These are phyloP conservation scores for Mycena rosella DNA, from an alignment of 768 basidiomycete species.

Conservation along the genomic window DNA sequence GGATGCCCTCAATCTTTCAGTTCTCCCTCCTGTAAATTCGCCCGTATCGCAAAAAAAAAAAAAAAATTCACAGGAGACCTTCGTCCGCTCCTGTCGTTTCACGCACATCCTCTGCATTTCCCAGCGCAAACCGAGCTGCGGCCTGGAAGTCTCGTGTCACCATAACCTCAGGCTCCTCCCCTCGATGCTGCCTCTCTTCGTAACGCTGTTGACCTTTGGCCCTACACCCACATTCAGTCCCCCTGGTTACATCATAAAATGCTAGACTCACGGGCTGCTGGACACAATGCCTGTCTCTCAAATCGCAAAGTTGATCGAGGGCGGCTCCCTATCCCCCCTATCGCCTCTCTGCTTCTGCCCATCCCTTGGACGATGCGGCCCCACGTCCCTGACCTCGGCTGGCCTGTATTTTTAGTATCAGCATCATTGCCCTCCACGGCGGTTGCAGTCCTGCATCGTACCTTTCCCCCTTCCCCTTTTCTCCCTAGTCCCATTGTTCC, in stretches of 20 bases:
- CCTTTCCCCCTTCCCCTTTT: too few species aligned
- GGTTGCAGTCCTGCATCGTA: too few species aligned
- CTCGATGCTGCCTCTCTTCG: neutral
- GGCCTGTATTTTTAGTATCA: too few species aligned
- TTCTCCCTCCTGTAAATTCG: too few species aligned
- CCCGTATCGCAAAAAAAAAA: neutral
- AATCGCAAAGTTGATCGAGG: neutral
- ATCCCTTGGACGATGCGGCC: neutral
- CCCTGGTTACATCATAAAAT: neutral
- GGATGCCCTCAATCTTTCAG: too few species aligned
- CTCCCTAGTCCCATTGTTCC: too few species aligned
- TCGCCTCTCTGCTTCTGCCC: neutral
- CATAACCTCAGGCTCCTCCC: constrained; percentile 15
- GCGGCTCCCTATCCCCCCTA: neutral
- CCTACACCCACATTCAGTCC: neutral
- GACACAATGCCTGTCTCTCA: constrained; percentile 5
- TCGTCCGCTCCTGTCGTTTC: too few species aligned
- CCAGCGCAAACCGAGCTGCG: constrained; percentile 1
- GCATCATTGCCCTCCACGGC: too few species aligned
- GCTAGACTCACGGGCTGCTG: constrained; percentile 6
- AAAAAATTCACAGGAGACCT: neutral
- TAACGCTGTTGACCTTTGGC: neutral
- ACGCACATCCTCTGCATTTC: neutral
- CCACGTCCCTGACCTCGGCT: too few species aligned
- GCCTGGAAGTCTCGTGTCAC: neutral